Evolutionary conservation across 2,329 filamentous ascomycete species (phyloP).

Genomic region (Penicillium sp.): DNA sequence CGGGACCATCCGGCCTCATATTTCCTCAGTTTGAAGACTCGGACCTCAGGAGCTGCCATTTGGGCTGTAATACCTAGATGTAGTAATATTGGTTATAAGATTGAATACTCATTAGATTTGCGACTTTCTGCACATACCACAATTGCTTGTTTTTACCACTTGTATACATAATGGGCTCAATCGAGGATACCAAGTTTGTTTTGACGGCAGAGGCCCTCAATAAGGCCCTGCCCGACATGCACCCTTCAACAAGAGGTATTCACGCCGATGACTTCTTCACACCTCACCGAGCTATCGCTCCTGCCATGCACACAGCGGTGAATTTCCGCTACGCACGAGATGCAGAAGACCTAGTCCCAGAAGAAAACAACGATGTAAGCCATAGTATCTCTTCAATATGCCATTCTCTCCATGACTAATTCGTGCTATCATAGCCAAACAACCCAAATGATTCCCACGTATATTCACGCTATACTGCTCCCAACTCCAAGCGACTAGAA

Average conservation of each 20-base stretch:
- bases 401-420: neutral
- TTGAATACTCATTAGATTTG: no score
- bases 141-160: neutral
- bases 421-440: slow-evolving; percentile 2
- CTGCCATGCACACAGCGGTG: slow-evolving; percentile 15
- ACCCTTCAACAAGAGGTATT: slow-evolving; percentile 10
- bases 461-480: slow-evolving; percentile 15
- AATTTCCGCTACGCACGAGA: slow-evolving; percentile 16
- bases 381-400: no score
- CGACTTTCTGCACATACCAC: neutral
- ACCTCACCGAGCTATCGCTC: slow-evolving; percentile 15
- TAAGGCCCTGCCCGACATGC: slow-evolving; percentile 10
- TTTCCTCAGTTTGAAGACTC: neutral
- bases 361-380: slow-evolving; percentile 16
- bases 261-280: slow-evolving; percentile 18
- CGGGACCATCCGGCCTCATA: slow-evolving; percentile 50
- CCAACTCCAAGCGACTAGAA: slow-evolving; percentile 13
- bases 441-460: slow-evolving; percentile 10
- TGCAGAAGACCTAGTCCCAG: slow-evolving; percentile 7
- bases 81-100: no score
- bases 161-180: slow-evolving; percentile 2
- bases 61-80: no score
- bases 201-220: slow-evolving; percentile 7
- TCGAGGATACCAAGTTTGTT: neutral
- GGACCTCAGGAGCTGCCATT: no score